Evolutionary conservation across 2,329 filamentous ascomycete species (phyloP).

Genomic region (Sodiomyces alkalinus): DNA sequence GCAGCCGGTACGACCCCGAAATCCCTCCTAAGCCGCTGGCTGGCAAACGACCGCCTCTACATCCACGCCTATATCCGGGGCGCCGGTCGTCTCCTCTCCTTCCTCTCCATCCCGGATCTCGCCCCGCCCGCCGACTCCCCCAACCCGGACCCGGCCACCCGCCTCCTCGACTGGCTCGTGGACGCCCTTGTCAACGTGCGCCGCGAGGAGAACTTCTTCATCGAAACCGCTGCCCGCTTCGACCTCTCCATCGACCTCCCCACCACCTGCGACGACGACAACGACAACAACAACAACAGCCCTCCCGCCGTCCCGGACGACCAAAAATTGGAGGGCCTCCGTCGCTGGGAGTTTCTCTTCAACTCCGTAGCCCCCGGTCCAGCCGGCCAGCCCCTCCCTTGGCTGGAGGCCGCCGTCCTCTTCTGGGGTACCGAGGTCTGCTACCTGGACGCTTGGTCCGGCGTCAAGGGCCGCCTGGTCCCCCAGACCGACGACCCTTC

Average conservation of each 20-base stretch:
- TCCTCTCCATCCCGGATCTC: conserved; percentile 37
- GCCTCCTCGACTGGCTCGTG: conserved; percentile 46
- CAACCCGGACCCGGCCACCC: conserved; percentile 36
- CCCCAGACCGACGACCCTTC: neutral
- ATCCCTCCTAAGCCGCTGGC: conserved; percentile 44
- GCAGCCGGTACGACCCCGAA: conserved; percentile 46
- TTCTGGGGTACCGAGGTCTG: conserved; percentile 63
- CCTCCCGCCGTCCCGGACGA: conserved; percentile 12
- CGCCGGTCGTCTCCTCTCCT: conserved; percentile 46
- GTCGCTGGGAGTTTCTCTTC: conserved; percentile 30
- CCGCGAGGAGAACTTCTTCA: conserved; percentile 52
- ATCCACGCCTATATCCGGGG: conserved; percentile 56
- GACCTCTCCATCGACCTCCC: conserved; percentile 32
- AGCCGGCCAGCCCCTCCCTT: conserved; percentile 24
- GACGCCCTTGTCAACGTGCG: conserved; percentile 51
- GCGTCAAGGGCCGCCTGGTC: conserved; percentile 16
- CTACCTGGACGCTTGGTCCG: conserved; percentile 45
- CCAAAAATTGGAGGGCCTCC: conserved; percentile 23
- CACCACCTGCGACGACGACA: conserved; percentile 4
- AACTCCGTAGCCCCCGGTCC: conserved; percentile 33
- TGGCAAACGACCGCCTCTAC: conserved; percentile 58
- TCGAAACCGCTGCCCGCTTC: conserved; percentile 46
- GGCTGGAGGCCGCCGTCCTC: conserved; percentile 54
- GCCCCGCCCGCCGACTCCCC: conserved; percentile 12
- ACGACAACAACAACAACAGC: too few relatives aligned